These are phyloP conservation scores for Stachybotrys chartarum DNA, from an alignment of 2,329 filamentous ascomycete species.

Conservation along the genomic window DNA sequence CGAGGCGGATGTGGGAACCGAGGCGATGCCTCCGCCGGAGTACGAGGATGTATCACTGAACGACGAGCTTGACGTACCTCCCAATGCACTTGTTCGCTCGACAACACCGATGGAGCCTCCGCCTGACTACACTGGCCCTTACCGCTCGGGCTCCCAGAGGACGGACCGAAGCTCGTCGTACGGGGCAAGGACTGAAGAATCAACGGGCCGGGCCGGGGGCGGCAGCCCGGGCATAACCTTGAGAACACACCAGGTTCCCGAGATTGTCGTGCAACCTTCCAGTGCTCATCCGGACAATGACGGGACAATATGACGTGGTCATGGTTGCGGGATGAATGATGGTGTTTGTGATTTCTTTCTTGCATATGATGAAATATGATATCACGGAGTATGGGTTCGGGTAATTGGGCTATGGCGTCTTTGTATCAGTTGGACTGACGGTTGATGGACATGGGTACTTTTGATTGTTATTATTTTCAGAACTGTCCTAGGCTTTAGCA, in stretches of 20 bases:
- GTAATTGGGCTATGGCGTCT: slow-evolving; percentile 4
- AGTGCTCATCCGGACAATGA: slow-evolving; percentile 17
- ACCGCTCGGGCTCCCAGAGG: slow-evolving; percentile 17
- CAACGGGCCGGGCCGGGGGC: slow-evolving; percentile 24
- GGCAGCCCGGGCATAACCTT: slow-evolving; percentile 43
- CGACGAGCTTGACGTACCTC: slow-evolving; percentile 22
- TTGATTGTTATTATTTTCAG: no score
- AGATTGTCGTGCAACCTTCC: slow-evolving; percentile 53
- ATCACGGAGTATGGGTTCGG: slow-evolving; percentile 17
- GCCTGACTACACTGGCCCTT: slow-evolving; percentile 41
- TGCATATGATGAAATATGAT: background rate
- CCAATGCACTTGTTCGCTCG: slow-evolving; percentile 24
- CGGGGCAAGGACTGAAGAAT: background rate
- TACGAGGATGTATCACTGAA: slow-evolving; percentile 44
- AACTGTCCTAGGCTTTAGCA: no score
- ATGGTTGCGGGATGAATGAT: background rate
- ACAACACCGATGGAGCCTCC: slow-evolving; percentile 42
- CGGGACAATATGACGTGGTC: background rate
- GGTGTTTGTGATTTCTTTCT: background rate
- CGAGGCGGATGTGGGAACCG: slow-evolving; percentile 42
- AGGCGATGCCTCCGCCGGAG: slow-evolving; percentile 43
- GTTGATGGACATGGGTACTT: background rate
- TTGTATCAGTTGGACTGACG: background rate
- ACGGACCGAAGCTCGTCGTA: slow-evolving; percentile 9
- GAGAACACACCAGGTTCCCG: slow-evolving; percentile 40